Conservation (phyloP, 805 yeast genomes). For the Diddensiella caesifluorescens region DNA sequence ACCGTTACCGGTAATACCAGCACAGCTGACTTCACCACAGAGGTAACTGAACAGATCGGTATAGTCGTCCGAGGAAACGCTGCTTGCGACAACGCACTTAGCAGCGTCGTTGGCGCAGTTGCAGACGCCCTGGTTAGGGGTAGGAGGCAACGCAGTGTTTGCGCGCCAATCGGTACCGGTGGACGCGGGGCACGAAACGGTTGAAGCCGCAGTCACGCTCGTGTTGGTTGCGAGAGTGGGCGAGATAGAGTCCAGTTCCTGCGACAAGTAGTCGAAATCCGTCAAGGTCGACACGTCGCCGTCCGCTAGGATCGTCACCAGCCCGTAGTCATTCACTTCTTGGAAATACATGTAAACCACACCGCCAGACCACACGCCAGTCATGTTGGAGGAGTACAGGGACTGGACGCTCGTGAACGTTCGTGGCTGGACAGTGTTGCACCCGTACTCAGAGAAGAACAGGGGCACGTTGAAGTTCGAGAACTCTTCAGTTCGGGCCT, state of each 20-base stretch:
- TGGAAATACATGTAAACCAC: slow-evolving; percentile 87
- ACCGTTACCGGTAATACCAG: slow-evolving; percentile 58
- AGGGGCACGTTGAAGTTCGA: slow-evolving; percentile 68
- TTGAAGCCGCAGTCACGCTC: slow-evolving; percentile 35
- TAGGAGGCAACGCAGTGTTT: slow-evolving; percentile 64
- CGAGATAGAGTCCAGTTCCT: slow-evolving; percentile 47
- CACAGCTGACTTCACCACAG: slow-evolving; percentile 57
- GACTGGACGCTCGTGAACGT: slow-evolving; percentile 69
- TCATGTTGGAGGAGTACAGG: slow-evolving; percentile 64
- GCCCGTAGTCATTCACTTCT: slow-evolving; percentile 78
- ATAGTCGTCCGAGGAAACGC: slow-evolving; percentile 51
- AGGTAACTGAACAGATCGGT: slow-evolving; percentile 52
- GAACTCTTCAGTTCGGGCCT: slow-evolving; percentile 66
- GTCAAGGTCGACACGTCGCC: slow-evolving; percentile 49
- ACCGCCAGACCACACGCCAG: slow-evolving; percentile 92
- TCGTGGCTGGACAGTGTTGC: slow-evolving; percentile 71
- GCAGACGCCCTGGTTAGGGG: slow-evolving; percentile 64
- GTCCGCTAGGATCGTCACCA: slow-evolving; percentile 51
- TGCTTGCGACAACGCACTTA: slow-evolving; percentile 52
- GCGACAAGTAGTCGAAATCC: slow-evolving; percentile 54
- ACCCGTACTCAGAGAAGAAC: slow-evolving; percentile 86
- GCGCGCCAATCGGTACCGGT: slow-evolving; percentile 58
- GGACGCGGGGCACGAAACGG: slow-evolving; percentile 45
- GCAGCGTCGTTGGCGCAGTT: slow-evolving; percentile 52
- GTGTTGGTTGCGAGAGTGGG: slow-evolving; percentile 44